Evolutionary conservation across 2,329 filamentous ascomycete species (phyloP).

Genomic region (Calonectria leucothoes): DNA sequence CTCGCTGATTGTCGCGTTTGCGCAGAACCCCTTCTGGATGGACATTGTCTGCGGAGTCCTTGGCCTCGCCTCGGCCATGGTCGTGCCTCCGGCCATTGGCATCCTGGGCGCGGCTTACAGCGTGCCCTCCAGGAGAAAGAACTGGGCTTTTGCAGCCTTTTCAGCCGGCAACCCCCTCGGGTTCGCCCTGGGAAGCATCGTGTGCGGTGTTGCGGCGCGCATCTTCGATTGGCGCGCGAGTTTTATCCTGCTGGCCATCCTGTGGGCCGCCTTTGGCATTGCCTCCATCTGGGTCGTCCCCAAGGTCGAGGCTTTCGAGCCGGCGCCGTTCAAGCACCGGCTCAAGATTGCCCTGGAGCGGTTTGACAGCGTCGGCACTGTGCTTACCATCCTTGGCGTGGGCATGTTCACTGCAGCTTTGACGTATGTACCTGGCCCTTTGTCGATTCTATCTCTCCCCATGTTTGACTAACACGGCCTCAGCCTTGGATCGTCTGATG

Average conservation of each 20-base stretch:
- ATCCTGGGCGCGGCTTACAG: conserved; percentile 73
- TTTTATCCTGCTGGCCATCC: conserved; percentile 71
- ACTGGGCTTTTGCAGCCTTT: conserved; percentile 73
- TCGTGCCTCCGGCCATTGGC: conserved; percentile 72
- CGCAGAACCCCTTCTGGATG: conserved; percentile 39
- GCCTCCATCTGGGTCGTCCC: conserved; percentile 73
- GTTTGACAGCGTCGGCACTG: conserved; percentile 71
- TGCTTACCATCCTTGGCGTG: conserved; percentile 72
- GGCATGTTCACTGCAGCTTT: conserved; percentile 73
- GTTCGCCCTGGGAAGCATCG: conserved; percentile 60
- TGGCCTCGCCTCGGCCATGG: conserved; percentile 72
- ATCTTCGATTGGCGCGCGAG: conserved; percentile 73
- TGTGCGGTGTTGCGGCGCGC: conserved; percentile 71
- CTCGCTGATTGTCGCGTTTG: conserved; percentile 35
- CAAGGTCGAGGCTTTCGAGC: conserved; percentile 58
- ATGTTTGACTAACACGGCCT: conserved; percentile 48
- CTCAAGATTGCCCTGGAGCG: conserved; percentile 57
- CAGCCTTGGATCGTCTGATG: conserved; percentile 66
- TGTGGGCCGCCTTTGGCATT: conserved; percentile 70
- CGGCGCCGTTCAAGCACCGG: conserved; percentile 37
- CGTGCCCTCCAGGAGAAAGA: conserved; percentile 71
- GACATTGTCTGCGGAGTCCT: conserved; percentile 72
- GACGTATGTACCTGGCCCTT: conserved; percentile 56
- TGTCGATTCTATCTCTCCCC: neutral
- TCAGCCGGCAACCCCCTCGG: conserved; percentile 54